Conservation (phyloP, 106 monocot species). For the Dendrobium catenatum region DNA sequence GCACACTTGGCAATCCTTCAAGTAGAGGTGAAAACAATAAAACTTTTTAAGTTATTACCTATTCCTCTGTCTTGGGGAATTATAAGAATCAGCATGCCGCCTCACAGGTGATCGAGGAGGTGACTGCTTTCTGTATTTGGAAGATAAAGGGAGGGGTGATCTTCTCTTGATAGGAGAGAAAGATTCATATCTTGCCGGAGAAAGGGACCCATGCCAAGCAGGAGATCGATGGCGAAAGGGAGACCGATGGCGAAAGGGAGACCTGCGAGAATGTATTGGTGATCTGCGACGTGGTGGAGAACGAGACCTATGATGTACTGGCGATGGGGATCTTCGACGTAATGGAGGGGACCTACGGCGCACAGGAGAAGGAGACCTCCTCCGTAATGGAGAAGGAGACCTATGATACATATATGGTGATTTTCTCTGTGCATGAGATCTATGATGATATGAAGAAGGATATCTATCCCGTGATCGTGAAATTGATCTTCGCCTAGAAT, state of each 20-base stretch:
- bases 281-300: conserved; percentile 24
- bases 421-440: conserved; percentile 15
- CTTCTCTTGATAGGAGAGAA: conserved; percentile 32
- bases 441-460: conserved; percentile 17
- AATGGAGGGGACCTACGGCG: conserved; percentile 19
- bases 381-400: conserved; percentile 17
- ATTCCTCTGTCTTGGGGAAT: conserved; percentile 28
- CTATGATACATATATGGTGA: conserved; percentile 24
- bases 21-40: background rate
- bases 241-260: conserved; percentile 14
- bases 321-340: conserved; percentile 22
- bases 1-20: background rate
- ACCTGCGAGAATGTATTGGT: conserved; percentile 2
- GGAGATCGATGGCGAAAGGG: conserved; percentile 32
- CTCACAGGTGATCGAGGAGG: conserved; percentile 22
- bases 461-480: conserved; percentile 28
- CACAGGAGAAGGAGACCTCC: conserved; percentile 27
- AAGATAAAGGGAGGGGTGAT: conserved; percentile 35
- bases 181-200: conserved; percentile 20
- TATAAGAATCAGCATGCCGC: conserved; percentile 13
- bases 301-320: conserved; percentile 11
- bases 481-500: conserved; percentile 34
- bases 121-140: conserved; percentile 17
- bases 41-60: conserved; percentile 14
- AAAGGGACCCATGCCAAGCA: conserved; percentile 16